phyloP scores from a whole-genome alignment of 164 flowering plant genomes.

The Dillenia turbinata region DNA sequence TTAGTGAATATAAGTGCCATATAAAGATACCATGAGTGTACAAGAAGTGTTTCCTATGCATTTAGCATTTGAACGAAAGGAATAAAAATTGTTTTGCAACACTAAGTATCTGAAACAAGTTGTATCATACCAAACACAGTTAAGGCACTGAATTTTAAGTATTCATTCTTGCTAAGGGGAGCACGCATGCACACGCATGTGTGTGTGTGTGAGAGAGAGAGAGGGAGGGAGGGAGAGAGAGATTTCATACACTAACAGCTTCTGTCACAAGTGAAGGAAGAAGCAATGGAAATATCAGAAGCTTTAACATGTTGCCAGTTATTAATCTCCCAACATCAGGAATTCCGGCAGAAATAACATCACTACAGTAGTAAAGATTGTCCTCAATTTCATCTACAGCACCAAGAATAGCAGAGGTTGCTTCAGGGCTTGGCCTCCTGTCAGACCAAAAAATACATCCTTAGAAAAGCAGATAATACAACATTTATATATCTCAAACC shows the following conservation, averaged over 20 bases:
- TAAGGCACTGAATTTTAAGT: no score
- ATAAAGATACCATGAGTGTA: no score
- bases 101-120: no score
- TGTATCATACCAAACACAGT: no score
- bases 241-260: slow-evolving; percentile 35
- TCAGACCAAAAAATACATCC: slow-evolving; percentile 15
- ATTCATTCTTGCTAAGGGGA: no score
- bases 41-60: no score
- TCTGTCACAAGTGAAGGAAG: slow-evolving; percentile 68
- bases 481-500: neutral
- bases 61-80: no score
- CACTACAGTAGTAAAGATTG: slow-evolving; percentile 85
- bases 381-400: slow-evolving; percentile 95
- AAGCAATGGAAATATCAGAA: slow-evolving; percentile 78
- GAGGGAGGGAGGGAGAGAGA: neutral
- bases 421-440: slow-evolving; percentile 54
- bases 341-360: slow-evolving; percentile 90
- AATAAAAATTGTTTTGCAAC: no score
- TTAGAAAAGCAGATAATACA: slow-evolving; percentile 8
- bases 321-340: slow-evolving; percentile 87
- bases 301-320: slow-evolving; percentile 67
- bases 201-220: neutral
- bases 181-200: no score
- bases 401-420: slow-evolving; percentile 40
- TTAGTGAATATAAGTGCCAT: no score